Percentiles rank a stretch among this genome's conserved stretches.
phyloP scores from a whole-genome alignment of 352 stramenopile genomes.

The Saprolegnia parasitica region DNA sequence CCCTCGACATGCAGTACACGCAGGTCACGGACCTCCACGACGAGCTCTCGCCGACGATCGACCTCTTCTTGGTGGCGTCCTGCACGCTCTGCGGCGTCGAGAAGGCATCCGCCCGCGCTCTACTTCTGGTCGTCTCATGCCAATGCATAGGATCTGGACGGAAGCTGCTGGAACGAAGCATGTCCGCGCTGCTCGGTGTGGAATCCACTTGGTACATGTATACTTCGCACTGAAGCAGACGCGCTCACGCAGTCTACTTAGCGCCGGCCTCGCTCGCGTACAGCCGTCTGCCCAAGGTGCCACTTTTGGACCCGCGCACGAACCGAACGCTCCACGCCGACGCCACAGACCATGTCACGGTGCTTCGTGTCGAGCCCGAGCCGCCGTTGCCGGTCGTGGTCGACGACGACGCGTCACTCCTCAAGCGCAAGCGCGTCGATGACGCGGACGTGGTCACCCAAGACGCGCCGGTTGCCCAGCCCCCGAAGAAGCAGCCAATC shows the following conservation, averaged over 20 bases:
- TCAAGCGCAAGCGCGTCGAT: slow-evolving; percentile 12
- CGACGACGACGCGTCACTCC: neutral
- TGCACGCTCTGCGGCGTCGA: slow-evolving; percentile 81
- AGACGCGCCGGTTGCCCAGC: neutral
- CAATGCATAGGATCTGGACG: slow-evolving; percentile 45
- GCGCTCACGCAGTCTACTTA: slow-evolving; percentile 2
- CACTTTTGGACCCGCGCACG: slow-evolving; percentile 11
- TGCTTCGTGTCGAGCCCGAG: neutral
- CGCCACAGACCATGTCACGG: neutral
- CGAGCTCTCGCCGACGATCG: slow-evolving; percentile 45
- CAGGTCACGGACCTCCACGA: slow-evolving; percentile 43
- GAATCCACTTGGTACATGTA: slow-evolving; percentile 32
- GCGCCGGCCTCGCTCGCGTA: neutral
- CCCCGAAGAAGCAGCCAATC: neutral
- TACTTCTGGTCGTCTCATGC: neutral
- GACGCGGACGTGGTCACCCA: neutral
- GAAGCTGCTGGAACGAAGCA: slow-evolving; percentile 68
- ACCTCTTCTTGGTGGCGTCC: slow-evolving; percentile 62
- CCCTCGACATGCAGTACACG: slow-evolving; percentile 61
- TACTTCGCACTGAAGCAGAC: no score
- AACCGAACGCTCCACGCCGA: slow-evolving; percentile 1
- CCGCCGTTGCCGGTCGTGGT: neutral
- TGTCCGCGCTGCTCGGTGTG: slow-evolving; percentile 69
- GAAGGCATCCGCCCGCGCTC: slow-evolving; percentile 47
- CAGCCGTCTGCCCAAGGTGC: slow-evolving; percentile 3